Base-by-base conservation (phyloP, 2,329 filamentous ascomycete genomes). In the Trichoderma simmonsii region DNA sequence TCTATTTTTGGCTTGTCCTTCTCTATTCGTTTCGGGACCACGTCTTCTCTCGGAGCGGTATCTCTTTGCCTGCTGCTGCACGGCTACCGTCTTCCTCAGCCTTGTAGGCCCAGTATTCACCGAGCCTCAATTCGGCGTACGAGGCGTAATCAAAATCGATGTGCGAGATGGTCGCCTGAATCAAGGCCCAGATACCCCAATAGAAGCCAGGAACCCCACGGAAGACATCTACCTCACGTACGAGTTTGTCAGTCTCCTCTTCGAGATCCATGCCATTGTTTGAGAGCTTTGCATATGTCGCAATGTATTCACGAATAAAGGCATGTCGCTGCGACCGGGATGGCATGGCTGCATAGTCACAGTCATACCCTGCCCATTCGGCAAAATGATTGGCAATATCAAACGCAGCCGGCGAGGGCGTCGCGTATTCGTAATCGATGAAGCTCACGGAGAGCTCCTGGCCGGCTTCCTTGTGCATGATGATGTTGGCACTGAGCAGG, bases 401-500 rank as follows among this genome's bases (percentile, higher is more conserved):
- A 82, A 99, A 99, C 2, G 95, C 95, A 4, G 95, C 94, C 1
- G 95, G 95, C 1, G 95, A 95, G 3, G 96, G 95, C 5, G 94
- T 96, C 15, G 95, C 94, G 82, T 99, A 99, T 82, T 99, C 96
- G 85, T 98, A 99, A 83, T 99, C 96, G 81, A 99, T 99, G 83
- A 99, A 98, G 79, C 89, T 86, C 63, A 87, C 85, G 28, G 85
- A 79, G 39, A 81, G 75, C 67, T 76, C 80, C 34, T 82, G 78
- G 15, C 80, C 77, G 30, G 76, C 77, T 34, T 82, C 76, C 59
- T 78, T 79, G 75, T 93, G 86, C 75, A 98, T 89, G 78, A 99
- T 98, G 75, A 99, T 93, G 80, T 99, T 99, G 76, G 95, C 96
- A 81, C 92, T 94, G n/a, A 99, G 86, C 28, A 99, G 88, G 82